Evolutionary conservation across 139 green algal genomes (phyloP).

Genomic region (Eudorina sp.): DNA sequence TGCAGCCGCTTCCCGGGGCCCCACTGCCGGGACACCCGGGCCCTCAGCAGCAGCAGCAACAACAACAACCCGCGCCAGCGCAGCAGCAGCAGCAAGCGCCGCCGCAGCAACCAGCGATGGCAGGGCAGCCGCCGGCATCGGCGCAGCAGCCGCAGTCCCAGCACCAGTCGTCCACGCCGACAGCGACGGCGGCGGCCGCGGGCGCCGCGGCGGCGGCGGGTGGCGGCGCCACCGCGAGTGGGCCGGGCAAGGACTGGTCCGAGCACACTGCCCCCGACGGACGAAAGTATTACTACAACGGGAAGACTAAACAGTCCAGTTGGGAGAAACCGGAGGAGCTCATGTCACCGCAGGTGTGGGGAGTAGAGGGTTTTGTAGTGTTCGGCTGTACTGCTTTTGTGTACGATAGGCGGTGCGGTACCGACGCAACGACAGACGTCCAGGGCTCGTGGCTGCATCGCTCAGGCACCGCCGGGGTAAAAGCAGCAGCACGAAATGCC

Average conservation of each 20-base stretch:
- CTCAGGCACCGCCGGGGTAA: too few species aligned
- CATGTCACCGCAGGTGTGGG: constrained; percentile 58
- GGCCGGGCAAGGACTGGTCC: constrained; percentile 80
- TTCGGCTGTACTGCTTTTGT: too few species aligned
- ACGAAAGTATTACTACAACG: constrained; percentile 96
- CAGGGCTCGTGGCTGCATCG: too few species aligned
- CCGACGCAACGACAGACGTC: too few species aligned
- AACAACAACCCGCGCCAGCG: background rate
- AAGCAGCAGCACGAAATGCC: too few species aligned
- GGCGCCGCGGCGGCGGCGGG: background rate
- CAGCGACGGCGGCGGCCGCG: background rate
- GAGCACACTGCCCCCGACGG: constrained; percentile 92
- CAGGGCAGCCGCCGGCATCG: background rate
- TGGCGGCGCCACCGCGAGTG: background rate
- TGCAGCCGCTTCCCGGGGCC: background rate
- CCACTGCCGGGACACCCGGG: background rate
- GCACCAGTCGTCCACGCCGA: background rate
- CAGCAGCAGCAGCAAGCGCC: constrained; percentile 3
- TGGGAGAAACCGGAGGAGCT: constrained; percentile 94
- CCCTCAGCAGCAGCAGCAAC: background rate
- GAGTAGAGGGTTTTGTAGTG: background rate
- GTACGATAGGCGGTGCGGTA: too few species aligned
- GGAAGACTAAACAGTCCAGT: constrained; percentile 75
- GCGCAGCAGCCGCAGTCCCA: constrained; percentile 18
- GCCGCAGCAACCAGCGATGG: background rate